Evolutionary conservation across 2,329 filamentous ascomycete genomes (phyloP).

Genomic region (Diaporthe vexans): DNA sequence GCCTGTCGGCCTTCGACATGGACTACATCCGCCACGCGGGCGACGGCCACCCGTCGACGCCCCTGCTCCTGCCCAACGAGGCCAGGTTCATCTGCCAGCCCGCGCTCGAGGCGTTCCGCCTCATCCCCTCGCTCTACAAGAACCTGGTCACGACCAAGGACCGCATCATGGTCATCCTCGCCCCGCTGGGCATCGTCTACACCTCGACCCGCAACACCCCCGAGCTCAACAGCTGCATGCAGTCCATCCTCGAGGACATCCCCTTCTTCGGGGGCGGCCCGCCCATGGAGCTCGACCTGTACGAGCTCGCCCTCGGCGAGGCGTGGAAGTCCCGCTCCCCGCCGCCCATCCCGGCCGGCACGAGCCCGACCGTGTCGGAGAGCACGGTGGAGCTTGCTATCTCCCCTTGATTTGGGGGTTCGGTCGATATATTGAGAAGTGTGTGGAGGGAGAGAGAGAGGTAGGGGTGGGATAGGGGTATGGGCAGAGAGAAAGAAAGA

Average conservation of each 20-base stretch:
- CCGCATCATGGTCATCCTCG: constrained; percentile 42
- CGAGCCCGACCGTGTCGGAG: constrained; percentile 36
- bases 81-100: constrained; percentile 40
- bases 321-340: constrained; percentile 33
- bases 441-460: too few relatives aligned
- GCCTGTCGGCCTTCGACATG: constrained; percentile 14
- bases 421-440: too few relatives aligned
- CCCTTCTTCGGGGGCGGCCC: constrained; percentile 38
- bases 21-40: constrained; percentile 22
- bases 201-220: constrained; percentile 35
- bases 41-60: constrained; percentile 11
- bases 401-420: neutral
- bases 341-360: constrained; percentile 26
- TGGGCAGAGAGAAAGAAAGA: too few relatives aligned
- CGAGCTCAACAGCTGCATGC: constrained; percentile 40
- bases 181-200: constrained; percentile 42
- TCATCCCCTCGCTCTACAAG: constrained; percentile 42
- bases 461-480: neutral
- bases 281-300: constrained; percentile 34
- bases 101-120: constrained; percentile 41
- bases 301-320: constrained; percentile 34
- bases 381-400: constrained; percentile 30
- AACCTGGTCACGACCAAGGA: constrained; percentile 41
- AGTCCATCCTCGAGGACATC: constrained; percentile 41
- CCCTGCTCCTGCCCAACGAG: constrained; percentile 37